Conservation (phyloP, 2,329 filamentous ascomycete species). For the Aspergillus fijiensis region DNA sequence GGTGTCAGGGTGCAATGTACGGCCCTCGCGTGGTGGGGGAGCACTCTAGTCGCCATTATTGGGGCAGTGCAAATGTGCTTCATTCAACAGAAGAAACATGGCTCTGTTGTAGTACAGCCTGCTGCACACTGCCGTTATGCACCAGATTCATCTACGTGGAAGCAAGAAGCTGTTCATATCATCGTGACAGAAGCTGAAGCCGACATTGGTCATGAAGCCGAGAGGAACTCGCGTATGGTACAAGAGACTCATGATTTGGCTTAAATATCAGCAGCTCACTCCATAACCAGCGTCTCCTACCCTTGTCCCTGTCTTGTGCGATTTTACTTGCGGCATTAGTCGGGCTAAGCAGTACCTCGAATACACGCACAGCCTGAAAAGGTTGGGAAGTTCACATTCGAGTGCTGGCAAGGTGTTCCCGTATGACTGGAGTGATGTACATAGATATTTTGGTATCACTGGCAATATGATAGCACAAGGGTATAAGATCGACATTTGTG, state of each 20-base stretch:
- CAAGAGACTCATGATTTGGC: neutral
- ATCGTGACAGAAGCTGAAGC: slow-evolving; percentile 28
- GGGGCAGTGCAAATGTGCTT: slow-evolving; percentile 59
- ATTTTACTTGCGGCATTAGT: neutral
- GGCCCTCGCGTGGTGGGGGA: slow-evolving; percentile 64
- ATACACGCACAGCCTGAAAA: neutral
- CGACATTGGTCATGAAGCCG: neutral
- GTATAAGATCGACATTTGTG: too few species aligned
- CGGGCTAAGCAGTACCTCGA: neutral
- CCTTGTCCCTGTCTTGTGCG: neutral
- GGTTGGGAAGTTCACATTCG: too few species aligned
- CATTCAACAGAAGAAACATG: slow-evolving; percentile 51
- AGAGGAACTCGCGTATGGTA: neutral
- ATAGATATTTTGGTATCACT: too few species aligned
- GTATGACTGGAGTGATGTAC: too few species aligned
- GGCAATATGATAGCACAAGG: too few species aligned
- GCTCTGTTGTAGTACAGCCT: slow-evolving; percentile 39
- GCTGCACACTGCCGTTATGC: slow-evolving; percentile 30
- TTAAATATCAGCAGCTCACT: neutral
- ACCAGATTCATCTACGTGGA: slow-evolving; percentile 16
- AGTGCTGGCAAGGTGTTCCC: too few species aligned
- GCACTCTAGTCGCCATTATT: slow-evolving; percentile 54
- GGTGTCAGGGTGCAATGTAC: slow-evolving; percentile 59
- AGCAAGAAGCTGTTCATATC: slow-evolving; percentile 30
- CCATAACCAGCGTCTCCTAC: neutral